A percentile compares a stretch with the other conserved stretches of the same genome.
Conservation (phyloP, 2,329 filamentous ascomycete genomes). For the Phialemonium atrogriseum region DNA sequence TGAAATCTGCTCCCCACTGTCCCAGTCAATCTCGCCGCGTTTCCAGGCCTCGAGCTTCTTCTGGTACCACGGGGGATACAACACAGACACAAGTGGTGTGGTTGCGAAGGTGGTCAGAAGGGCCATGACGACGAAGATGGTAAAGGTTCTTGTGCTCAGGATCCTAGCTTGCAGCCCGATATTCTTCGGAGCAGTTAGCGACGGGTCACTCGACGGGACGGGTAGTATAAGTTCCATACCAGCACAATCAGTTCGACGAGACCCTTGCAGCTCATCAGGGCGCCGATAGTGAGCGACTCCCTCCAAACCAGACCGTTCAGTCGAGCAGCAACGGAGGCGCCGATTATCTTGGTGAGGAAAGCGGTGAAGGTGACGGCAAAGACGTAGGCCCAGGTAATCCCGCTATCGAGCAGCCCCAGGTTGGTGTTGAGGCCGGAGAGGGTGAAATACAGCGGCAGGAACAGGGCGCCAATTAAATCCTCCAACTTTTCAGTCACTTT, state of each 20-base stretch:
- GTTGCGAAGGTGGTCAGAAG: conserved; percentile 77
- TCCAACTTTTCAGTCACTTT: conserved; percentile 91
- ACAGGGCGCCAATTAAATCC: conserved; percentile 75
- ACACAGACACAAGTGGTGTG: conserved; percentile 61
- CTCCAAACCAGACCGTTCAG: conserved; percentile 77
- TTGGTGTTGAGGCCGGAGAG: conserved; percentile 85
- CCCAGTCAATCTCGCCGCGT: conserved; percentile 83
- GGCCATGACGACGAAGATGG: conserved; percentile 93
- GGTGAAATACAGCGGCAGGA: conserved; percentile 88
- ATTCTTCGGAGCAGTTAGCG: conserved; percentile 31
- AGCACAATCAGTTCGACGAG: conserved; percentile 92
- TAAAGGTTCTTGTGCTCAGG: conserved; percentile 73
- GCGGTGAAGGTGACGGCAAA: conserved; percentile 74
- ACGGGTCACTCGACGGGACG: conserved; percentile 1
- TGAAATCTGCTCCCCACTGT: no score
- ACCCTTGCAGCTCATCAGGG: conserved; percentile 94
- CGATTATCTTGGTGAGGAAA: conserved; percentile 77
- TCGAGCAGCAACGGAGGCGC: conserved; percentile 71
- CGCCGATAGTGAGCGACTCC: conserved; percentile 80
- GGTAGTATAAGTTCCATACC: no score
- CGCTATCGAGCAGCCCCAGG: conserved; percentile 71
- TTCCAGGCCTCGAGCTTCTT: conserved; percentile 50
- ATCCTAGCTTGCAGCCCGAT: conserved; percentile 79
- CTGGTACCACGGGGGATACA: conserved; percentile 63
- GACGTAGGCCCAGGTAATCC: conserved; percentile 84